Percentiles rank a stretch among this genome's conserved stretches.
Conservation (phyloP, 2,329 filamentous ascomycete genomes). For the Alternaria gaisen region DNA sequence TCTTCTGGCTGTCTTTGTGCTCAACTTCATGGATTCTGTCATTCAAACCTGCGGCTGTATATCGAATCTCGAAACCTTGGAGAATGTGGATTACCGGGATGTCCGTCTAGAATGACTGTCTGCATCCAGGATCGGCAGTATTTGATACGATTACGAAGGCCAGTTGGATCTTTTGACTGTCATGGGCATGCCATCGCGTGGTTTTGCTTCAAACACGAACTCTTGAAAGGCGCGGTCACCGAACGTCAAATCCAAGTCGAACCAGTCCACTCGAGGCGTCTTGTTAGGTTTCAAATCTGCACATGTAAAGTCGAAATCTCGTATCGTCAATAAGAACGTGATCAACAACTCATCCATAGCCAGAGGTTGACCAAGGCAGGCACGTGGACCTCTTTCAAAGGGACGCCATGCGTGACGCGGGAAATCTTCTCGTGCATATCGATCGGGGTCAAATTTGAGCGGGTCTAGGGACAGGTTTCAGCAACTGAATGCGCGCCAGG, state of each 20-base stretch:
- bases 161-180: slow-evolving; percentile 34
- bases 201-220: slow-evolving; percentile 43
- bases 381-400: slow-evolving; percentile 64
- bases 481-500: background rate
- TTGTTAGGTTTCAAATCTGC: slow-evolving; percentile 38
- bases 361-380: slow-evolving; percentile 67
- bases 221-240: slow-evolving; percentile 46
- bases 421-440: slow-evolving; percentile 52
- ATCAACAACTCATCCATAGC: slow-evolving; percentile 63
- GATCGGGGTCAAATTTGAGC: slow-evolving; percentile 44
- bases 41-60: background rate
- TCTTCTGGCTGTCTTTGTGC: background rate
- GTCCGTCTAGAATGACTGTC: background rate
- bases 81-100: background rate
- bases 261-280: slow-evolving; percentile 36
- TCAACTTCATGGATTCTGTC: too few relatives aligned
- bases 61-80: background rate
- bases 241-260: slow-evolving; percentile 38
- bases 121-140: background rate
- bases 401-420: slow-evolving; percentile 62
- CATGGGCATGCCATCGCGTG: slow-evolving; percentile 45
- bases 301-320: slow-evolving; percentile 60
- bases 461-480: slow-evolving; percentile 13
- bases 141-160: slow-evolving; percentile 10
- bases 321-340: slow-evolving; percentile 59